Evolutionary conservation across 2,329 filamentous ascomycete species (phyloP), one percentile per base, ranked within the genome.

Genomic region (Diaporthe citrichinensis): DNA sequence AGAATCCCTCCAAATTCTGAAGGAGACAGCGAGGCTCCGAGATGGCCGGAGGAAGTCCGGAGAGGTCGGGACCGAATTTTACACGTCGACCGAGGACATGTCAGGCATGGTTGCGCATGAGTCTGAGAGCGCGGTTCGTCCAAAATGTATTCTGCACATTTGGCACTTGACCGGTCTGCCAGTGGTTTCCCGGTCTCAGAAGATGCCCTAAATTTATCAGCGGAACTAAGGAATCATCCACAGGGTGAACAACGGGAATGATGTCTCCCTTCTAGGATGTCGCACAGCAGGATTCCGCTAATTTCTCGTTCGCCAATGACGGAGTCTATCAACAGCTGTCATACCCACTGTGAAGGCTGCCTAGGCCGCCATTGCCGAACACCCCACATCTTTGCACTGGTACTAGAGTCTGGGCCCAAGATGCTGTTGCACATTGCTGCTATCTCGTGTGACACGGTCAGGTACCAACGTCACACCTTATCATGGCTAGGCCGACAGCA

Each of bases 151-250:
- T 9, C 20, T 34, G 28, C 28, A 25, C 25, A 2, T 10, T 17
- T 9, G 20, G 15, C 5, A 10, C 7, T 36, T 51, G 44, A 17
- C 9, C 5, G 12, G 4, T 25, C 9, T 14, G 36, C 25, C 36
- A 17, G n/a, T 12, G 17, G 17, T 17, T 8, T 23, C 2, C 6
- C 20, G 6, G n/a, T 4, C 1, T n/a, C 0, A 5, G 15, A 17
- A 4, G 17, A 3, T 6, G 14, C 12, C 25, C 17, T 20, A 15
- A 7, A 4, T 7, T 20, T 23, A 23, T 9, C 15, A 20, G 15
- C 17, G 9, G 8, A 12, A 31, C 17, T 2, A 62, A 23, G 3
- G 0, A 0, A 44, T 31, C 8, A 17, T 9, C 25, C 3, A 6
- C 12, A 34, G 31, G 44, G 31, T 34, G 20, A 36, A 36, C 4